Evolutionary conservation across 495 filamentous ascomycete genomes (phyloP), one percentile per base, ranked within the genome.

Genomic region (Evansstolkia leycettana): DNA sequence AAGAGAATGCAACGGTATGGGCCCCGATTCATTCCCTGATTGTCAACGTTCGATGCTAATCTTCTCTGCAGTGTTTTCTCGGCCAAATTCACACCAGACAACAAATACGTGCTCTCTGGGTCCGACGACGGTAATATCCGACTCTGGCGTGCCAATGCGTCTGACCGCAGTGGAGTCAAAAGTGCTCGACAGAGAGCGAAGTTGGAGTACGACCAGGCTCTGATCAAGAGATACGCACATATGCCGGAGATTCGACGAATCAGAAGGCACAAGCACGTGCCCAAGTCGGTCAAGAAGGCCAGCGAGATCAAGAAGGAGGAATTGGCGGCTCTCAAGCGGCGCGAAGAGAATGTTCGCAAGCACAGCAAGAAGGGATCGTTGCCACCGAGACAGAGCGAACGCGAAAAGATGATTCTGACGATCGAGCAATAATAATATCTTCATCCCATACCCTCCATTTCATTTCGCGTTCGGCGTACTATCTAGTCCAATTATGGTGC

Each of bases 241-340:
- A 92, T 99, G 84, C 92, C 92, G 27, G 87, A 99, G 63, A 85
- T 99, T 42, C 71, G 74, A 38, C 73, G 92, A 30, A 99, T 99
- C 56, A 74, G 75, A 45, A 69, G 87, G 19, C 92, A 99, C 57
- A 72, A 89, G 39, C 89, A 95, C 60, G 57, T 95, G 44, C 92
- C 92, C 15, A 86, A 88, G 71, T 72, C 80, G 46, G 76, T 99
- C 41, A 99, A 94, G 82, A 96, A 95, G 73, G 90, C 92, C 8
- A 78, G 73, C 32, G 89, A 94, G 62, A 99, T 99, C 54, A 99
- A 99, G 73, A 65, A 64, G 39, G 86, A 92, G 48, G 92, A 96
- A 63, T 60, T 95, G 38, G 69, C 67, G 51, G 73, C 82, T 20
- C 80, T 95, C 42, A 94, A 90, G 73, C 69, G 85, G 55, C 81